Conservation (phyloP, 75 land plant species). For the Isoetes taiwanensis region DNA sequence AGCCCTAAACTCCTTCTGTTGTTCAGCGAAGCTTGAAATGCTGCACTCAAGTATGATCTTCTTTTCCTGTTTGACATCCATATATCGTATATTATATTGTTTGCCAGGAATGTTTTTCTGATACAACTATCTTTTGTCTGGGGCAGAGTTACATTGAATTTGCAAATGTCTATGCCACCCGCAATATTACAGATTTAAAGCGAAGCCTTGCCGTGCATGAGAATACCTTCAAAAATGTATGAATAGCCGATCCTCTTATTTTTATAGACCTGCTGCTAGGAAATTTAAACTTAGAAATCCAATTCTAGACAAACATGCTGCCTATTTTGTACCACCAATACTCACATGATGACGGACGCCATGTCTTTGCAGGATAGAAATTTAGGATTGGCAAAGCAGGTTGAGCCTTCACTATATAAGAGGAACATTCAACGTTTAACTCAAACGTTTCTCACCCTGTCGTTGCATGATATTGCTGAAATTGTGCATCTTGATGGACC, state of each 20-base stretch:
- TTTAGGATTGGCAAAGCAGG: slow-evolving; percentile 91
- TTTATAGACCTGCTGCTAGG: too few relatives aligned
- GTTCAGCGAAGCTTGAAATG: too few relatives aligned
- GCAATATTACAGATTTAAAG: slow-evolving; percentile 62
- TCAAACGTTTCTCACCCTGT: slow-evolving; percentile 87
- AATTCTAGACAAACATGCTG: too few relatives aligned
- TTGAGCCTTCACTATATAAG: slow-evolving; percentile 75
- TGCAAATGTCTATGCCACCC: slow-evolving; percentile 32
- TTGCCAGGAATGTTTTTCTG: too few relatives aligned
- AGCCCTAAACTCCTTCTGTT: too few relatives aligned
- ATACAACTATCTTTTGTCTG: too few relatives aligned
- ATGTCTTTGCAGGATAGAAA: slow-evolving; percentile 64
- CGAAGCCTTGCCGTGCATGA: slow-evolving; percentile 35
- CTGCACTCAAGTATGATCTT: too few relatives aligned
- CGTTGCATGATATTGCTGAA: slow-evolving; percentile 90
- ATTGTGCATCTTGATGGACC: slow-evolving; percentile 68
- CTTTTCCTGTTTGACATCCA: too few relatives aligned
- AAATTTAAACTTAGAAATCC: too few relatives aligned
- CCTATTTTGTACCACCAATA: too few relatives aligned
- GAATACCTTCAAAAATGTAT: slow-evolving; percentile 69
- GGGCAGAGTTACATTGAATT: slow-evolving; percentile 67
- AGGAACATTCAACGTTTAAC: slow-evolving; percentile 91
- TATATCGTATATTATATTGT: too few relatives aligned
- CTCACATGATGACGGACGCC: background rate
- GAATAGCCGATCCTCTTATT: too few relatives aligned